Base-by-base conservation (phyloP, 2,329 filamentous ascomycete genomes). In the Biscogniauxia sp. region DNA sequence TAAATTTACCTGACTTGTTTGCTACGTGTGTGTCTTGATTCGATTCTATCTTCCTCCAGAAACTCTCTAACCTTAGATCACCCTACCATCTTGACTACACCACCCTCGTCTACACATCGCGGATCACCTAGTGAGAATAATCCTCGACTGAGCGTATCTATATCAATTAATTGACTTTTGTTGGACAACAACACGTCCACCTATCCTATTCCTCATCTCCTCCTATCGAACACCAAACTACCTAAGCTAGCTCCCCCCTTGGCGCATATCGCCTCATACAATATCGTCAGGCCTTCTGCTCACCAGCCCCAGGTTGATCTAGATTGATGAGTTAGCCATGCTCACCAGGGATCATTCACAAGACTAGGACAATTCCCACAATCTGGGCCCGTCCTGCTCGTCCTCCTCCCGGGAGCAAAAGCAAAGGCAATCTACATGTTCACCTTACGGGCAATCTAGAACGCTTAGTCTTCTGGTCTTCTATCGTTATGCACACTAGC, bases 351-450 rank as follows among this genome's bases (percentile, higher is more conserved):
- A 5, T 45, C 37, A n/a, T 45, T 45, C 15, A 45, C 15, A 17
- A 45, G 37, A n/a, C 37, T 45, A 45, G 17, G n/a, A n/a, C 37
- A 45, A 45, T n/a, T n/a, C 17, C 37, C 37, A 15, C 11, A 45
- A 45, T 45, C 37, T 45, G 17, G 37, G 17, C 37, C 17, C 11
- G 37, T 45, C 64, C 64, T 66, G 53, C 64, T 62, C 41, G 57
- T 61, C 65, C 56, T 5, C 23, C 23, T 23, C 54, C 62, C 63
- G 57, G 59, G 65, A 28, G 26, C 26, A 32, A 32, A 32, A 32
- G 28, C 28, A 59, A 61, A 66, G 61, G 60, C 58, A 60, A 56
- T 61, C 57, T 59, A 60, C 58, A 56, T 59, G 61, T 55, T 49
- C 61, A 56, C 53, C 59, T 59, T 51, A 28, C 25, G 23, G 23